Conservation (phyloP, 108 stramenopile species). For the Craspedostauros australis region DNA sequence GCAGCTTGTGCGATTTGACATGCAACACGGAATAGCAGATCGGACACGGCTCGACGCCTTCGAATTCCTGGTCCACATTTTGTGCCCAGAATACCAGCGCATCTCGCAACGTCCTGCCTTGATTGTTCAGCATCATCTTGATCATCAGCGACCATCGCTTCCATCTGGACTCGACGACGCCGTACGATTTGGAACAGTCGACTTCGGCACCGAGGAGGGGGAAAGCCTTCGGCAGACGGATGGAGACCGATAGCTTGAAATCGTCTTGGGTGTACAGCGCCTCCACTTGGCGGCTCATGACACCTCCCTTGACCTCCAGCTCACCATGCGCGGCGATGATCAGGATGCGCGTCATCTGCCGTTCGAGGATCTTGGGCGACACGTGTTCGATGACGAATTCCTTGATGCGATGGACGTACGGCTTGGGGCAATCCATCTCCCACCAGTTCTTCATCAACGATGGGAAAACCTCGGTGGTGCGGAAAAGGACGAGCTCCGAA, state of each 20-base stretch:
- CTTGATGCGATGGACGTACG: conserved; percentile 34
- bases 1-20: conserved; percentile 83
- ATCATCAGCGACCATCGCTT: conserved; percentile 79
- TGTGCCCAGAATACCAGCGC: conserved; percentile 94
- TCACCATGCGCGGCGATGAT: conserved; percentile 56
- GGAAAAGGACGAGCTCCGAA: conserved; percentile 54
- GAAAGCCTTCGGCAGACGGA: conserved; percentile 64
- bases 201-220: conserved; percentile 80
- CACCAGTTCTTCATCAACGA: conserved; percentile 73
- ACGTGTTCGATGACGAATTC: conserved; percentile 66
- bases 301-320: conserved; percentile 69
- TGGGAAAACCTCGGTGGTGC: conserved; percentile 69
- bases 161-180: conserved; percentile 65
- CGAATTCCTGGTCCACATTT: conserved; percentile 96
- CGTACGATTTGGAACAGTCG: conserved; percentile 73
- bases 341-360: conserved; percentile 61
- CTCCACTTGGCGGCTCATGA: conserved; percentile 62
- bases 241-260: conserved; percentile 67
- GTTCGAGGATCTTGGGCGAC: conserved; percentile 57
- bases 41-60: conserved; percentile 98
- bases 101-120: conserved; percentile 79
- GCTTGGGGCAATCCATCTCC: conserved; percentile 69
- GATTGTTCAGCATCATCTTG: conserved; percentile 78
- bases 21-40: conserved; percentile 95
- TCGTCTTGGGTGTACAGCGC: conserved; percentile 85